phyloP scores from a whole-genome alignment of 202 grass and related monocot genomes.

The Dendrocalamus latiflorus region DNA sequence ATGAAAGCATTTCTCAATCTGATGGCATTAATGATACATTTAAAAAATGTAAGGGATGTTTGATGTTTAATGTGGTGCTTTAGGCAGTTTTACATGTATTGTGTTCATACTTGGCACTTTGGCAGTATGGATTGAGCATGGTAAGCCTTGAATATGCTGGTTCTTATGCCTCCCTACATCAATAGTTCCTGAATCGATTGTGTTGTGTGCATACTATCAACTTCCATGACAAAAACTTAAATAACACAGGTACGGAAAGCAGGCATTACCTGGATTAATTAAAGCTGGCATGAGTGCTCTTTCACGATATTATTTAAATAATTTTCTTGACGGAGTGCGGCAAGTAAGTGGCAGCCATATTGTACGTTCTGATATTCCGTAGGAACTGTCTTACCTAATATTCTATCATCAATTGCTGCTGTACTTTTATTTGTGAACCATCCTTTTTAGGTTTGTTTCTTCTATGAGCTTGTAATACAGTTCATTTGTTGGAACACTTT shows the following conservation, averaged over 20 bases:
- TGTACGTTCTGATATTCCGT: not conserved
- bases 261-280: slow-evolving; percentile 87
- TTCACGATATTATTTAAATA: slow-evolving; percentile 98
- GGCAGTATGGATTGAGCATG: slow-evolving; percentile 89
- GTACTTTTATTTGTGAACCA: slow-evolving; percentile 2
- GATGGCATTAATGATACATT: slow-evolving; percentile 64
- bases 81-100: slow-evolving; percentile 15
- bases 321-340: slow-evolving; percentile 91
- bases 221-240: slow-evolving; percentile 20
- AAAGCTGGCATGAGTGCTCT: slow-evolving; percentile 93
- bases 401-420: not conserved
- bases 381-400: not conserved
- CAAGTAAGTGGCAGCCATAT: slow-evolving; percentile 45
- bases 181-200: not conserved
- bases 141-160: slow-evolving; percentile 96
- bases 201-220: not conserved
- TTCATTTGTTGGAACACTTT: not conserved
- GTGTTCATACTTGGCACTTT: slow-evolving; percentile 37
- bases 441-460: not conserved
- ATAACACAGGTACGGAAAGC: slow-evolving; percentile 76
- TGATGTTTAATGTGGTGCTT: slow-evolving; percentile 23
- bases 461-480: not conserved
- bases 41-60: slow-evolving; percentile 59
- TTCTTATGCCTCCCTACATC: slow-evolving; percentile 41
- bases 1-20: slow-evolving; percentile 69